Conservation (phyloP, 495 filamentous ascomycete species). For the Trichocladium uniseriatum region DNA sequence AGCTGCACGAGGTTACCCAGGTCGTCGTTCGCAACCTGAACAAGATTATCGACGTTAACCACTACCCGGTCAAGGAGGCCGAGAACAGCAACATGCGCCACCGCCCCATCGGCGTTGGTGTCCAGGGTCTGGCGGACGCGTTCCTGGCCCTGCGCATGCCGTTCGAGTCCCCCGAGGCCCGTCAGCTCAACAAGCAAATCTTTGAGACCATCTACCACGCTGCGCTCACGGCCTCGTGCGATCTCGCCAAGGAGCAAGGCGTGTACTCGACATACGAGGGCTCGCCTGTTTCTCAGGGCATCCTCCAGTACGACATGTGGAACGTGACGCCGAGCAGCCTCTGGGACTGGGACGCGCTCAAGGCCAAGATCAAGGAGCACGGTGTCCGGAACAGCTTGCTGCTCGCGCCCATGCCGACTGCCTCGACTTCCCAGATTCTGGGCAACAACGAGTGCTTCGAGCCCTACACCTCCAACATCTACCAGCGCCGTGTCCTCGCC, state of each 20-base stretch:
- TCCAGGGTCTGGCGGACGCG: slow-evolving; percentile 96
- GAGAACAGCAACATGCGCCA: slow-evolving; percentile 90
- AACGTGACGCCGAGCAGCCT: slow-evolving; percentile 82
- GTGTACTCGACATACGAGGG: slow-evolving; percentile 85
- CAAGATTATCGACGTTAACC: slow-evolving; percentile 94
- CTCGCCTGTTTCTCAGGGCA: slow-evolving; percentile 88
- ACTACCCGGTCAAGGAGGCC: slow-evolving; percentile 93
- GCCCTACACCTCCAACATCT: slow-evolving; percentile 99
- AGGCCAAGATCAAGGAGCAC: slow-evolving; percentile 80
- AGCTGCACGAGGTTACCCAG: slow-evolving; percentile 85
- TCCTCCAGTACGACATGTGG: slow-evolving; percentile 99
- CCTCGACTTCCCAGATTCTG: slow-evolving; percentile 89
- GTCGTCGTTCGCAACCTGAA: slow-evolving; percentile 89
- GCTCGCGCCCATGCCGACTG: slow-evolving; percentile 96
- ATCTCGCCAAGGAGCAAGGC: slow-evolving; percentile 73
- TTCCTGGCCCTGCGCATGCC: slow-evolving; percentile 95
- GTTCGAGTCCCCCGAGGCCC: slow-evolving; percentile 90
- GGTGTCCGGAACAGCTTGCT: slow-evolving; percentile 92
- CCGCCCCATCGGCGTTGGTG: slow-evolving; percentile 87
- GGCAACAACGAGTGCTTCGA: slow-evolving; percentile 99
- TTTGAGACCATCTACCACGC: slow-evolving; percentile 99
- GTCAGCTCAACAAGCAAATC: slow-evolving; percentile 91
- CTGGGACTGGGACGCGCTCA: slow-evolving; percentile 91
- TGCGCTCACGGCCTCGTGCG: slow-evolving; percentile 78
- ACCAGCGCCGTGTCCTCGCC: slow-evolving; percentile 93